Percentiles rank a stretch among this genome's conserved stretches.
phyloP scores from a whole-genome alignment of 306 rosid genomes.

The Datisca glomerata region DNA sequence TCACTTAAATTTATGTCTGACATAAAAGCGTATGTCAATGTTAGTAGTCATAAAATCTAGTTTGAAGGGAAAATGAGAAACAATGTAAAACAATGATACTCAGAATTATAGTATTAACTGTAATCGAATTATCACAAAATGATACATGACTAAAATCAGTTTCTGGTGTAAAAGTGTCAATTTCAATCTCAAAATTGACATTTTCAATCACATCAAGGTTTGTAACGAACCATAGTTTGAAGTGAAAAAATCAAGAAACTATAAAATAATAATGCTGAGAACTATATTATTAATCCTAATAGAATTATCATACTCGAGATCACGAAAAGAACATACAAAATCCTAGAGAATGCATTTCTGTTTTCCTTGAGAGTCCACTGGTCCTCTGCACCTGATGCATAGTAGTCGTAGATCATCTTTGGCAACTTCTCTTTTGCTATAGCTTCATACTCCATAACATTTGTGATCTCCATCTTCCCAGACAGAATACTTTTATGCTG shows the following conservation, averaged over 20 bases:
- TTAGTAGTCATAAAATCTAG: too few species aligned
- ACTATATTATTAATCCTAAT: too few species aligned
- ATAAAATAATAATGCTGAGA: not conserved
- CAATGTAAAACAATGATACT: too few species aligned
- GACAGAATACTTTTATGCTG: too few species aligned
- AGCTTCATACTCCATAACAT: constrained; percentile 66
- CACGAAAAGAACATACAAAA: constrained; percentile 46
- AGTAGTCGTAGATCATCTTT: constrained; percentile 88
- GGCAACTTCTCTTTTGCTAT: constrained; percentile 84
- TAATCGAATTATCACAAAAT: too few species aligned
- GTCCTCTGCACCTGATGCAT: constrained; percentile 96
- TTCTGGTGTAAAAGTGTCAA: too few species aligned
- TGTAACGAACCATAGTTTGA: not conserved
- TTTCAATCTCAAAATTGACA: not conserved
- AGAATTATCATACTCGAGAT: too few species aligned
- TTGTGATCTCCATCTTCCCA: constrained; percentile 58
- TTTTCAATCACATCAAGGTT: not conserved
- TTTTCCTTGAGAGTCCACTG: constrained; percentile 90
- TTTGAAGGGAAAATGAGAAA: too few species aligned
- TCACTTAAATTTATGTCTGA: too few species aligned
- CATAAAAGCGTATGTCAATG: too few species aligned
- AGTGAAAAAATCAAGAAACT: not conserved
- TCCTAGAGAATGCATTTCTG: constrained; percentile 73
- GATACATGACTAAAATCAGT: too few species aligned
- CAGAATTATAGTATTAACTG: too few species aligned